Evolutionary conservation across 2,329 filamentous ascomycete species (phyloP).

Genomic region (Cytospora leucostoma): DNA sequence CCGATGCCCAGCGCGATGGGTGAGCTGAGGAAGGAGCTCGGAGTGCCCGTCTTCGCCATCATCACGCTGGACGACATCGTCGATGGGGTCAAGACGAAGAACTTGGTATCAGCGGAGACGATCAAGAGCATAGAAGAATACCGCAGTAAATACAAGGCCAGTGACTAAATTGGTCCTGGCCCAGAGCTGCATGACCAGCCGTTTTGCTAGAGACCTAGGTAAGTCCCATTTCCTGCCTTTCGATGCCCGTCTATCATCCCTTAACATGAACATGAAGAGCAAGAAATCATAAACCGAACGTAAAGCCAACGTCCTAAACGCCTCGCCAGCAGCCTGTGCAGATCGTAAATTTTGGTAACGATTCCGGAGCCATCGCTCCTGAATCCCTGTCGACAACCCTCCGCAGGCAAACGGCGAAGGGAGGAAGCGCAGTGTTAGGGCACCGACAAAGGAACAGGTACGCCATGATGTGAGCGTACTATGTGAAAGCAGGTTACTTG

Average conservation of each 20-base stretch:
- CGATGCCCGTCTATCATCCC: constrained; percentile 27
- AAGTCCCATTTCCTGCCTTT: constrained; percentile 20
- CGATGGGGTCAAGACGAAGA: constrained; percentile 62
- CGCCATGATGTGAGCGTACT: constrained; percentile 10
- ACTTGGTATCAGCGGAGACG: constrained; percentile 62
- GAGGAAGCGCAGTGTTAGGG: neutral
- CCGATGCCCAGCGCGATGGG: constrained; percentile 80
- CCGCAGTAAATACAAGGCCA: constrained; percentile 64
- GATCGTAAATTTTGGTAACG: constrained; percentile 14
- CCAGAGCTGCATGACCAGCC: constrained; percentile 10
- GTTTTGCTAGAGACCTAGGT: constrained; percentile 25
- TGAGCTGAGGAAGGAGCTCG: constrained; percentile 79
- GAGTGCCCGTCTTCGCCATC: constrained; percentile 81
- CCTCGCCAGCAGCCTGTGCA: constrained; percentile 27
- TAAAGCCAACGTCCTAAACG: constrained; percentile 27
- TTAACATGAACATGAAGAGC: constrained; percentile 22
- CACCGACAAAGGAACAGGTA: constrained; percentile 10
- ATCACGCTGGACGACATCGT: constrained; percentile 84
- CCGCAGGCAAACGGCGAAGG: constrained; percentile 10
- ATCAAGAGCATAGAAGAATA: constrained; percentile 73
- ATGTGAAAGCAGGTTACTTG: constrained; percentile 22
- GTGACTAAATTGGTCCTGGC: constrained; percentile 43
- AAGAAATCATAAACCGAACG: constrained; percentile 21
- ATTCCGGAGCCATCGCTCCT: constrained; percentile 14
- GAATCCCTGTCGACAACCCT: constrained; percentile 8